Evolutionary conservation across 129 eudicot species (phyloP), one percentile per base, ranked within the genome.

Genomic region (Helichrysum umbraculigerum): DNA sequence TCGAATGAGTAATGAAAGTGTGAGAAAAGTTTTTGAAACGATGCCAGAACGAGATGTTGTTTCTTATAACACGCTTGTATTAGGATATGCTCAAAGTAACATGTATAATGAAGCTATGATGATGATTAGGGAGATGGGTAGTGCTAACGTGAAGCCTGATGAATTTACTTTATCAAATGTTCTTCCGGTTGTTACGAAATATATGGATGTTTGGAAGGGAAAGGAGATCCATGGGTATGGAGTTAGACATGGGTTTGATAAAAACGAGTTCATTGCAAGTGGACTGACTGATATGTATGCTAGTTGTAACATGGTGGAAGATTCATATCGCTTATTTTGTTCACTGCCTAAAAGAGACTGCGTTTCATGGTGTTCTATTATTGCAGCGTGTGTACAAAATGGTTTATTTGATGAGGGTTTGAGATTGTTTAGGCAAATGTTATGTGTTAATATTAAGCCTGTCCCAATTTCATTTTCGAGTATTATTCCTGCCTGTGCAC

Each of bases 191-290:
- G 82, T 90, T 83, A 66, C 91, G 5, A 79, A 81, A 42, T 51
- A 82, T 73, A 86, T 85, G 51, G 88, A 92, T 83, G 74, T 84
- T 8, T 57, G 57, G 69, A 89, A 81, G 72, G 98, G 98, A 37
- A 89, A 85, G 69, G 98, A 92, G 82, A 88, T 90, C 19, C 98
- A 92, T 82, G 94, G 96, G 37, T 88, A 90, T 78, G 89, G 82
- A 17, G 77, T 83, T 44, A 86, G 96, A 25, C 88, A 79, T 22
- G 86, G 90, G 42, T 81, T 84, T 67, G 90, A 86, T 42, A 64
- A 59, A 51, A 87, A 88, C 68, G 79, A 82, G 65, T 92, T 73
- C 68, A 77, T 92, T 39, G 86, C 83, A 1, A 90, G 92, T 60
- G 87, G 94, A 20, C 83, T 92, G 87, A 81, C 85, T 16, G 90